Evolutionary conservation across 1,284 basidiomycete species (phyloP).

Genomic region (Ceratobasidium sp.): DNA sequence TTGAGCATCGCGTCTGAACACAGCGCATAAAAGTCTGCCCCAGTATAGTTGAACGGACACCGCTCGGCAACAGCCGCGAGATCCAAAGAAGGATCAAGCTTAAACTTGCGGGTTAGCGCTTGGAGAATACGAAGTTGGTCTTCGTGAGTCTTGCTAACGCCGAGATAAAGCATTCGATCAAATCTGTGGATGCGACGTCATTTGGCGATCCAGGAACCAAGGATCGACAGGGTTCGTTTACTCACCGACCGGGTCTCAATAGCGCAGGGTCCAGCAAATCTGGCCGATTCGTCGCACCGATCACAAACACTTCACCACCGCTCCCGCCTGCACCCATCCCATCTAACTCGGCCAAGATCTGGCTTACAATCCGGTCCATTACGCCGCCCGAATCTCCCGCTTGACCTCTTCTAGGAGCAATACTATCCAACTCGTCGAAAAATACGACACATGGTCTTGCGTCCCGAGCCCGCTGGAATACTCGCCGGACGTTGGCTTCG

Average conservation of each 20-base stretch:
- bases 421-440: slow-evolving; percentile 96
- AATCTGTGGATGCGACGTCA: slow-evolving; percentile 63
- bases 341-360: slow-evolving; percentile 93
- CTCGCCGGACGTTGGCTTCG: slow-evolving; percentile 90
- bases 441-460: slow-evolving; percentile 93
- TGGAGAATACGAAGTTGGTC: slow-evolving; percentile 87
- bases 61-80: slow-evolving; percentile 70
- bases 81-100: slow-evolving; percentile 71
- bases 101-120: slow-evolving; percentile 92
- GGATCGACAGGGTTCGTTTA: not conserved
- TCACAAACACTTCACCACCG: slow-evolving; percentile 84
- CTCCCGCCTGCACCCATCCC: slow-evolving; percentile 72
- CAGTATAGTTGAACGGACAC: slow-evolving; percentile 93
- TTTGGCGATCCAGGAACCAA: slow-evolving; percentile 13
- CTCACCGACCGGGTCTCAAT: slow-evolving; percentile 84
- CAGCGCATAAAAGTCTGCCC: slow-evolving; percentile 97
- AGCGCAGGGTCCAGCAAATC: slow-evolving; percentile 94
- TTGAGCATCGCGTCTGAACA: slow-evolving; percentile 96
- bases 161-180: slow-evolving; percentile 95
- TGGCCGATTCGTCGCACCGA: slow-evolving; percentile 97
- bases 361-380: slow-evolving; percentile 97
- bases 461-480: slow-evolving; percentile 90
- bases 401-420: slow-evolving; percentile 94
- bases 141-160: slow-evolving; percentile 85
- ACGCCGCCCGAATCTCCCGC: slow-evolving; percentile 96